Percentiles rank a stretch among this genome's conserved stretches.
These are phyloP conservation scores for Didymella pomorum DNA, from an alignment of 2,329 filamentous ascomycete species.

Conservation along the genomic window DNA sequence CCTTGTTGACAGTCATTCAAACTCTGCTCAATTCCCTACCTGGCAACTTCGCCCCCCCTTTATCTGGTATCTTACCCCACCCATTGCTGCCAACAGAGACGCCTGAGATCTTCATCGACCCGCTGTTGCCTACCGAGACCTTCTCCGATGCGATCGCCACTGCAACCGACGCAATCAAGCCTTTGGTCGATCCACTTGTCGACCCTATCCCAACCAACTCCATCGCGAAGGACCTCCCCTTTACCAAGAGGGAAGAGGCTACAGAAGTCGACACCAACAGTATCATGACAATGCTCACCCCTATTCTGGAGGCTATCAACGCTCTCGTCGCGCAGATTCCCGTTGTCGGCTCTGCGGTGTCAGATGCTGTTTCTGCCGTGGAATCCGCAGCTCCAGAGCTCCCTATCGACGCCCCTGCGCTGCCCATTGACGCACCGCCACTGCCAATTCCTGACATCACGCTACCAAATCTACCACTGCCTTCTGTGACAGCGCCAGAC, in stretches of 20 bases:
- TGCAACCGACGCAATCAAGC: not conserved
- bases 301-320: slow-evolving; percentile 10
- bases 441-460: slow-evolving; percentile 5
- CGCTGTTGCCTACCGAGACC: slow-evolving; percentile 2
- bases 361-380: not conserved
- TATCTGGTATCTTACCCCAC: slow-evolving; percentile 4
- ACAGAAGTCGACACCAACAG: not conserved
- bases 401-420: slow-evolving; percentile 1
- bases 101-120: slow-evolving; percentile 10
- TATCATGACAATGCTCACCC: not conserved
- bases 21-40: slow-evolving; percentile 9
- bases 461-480: not conserved
- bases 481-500: not conserved
- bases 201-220: not conserved
- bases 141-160: not conserved
- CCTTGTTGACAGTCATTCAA: slow-evolving; percentile 14
- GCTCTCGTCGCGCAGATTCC: slow-evolving; percentile 1
- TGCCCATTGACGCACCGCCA: not conserved
- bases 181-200: not conserved
- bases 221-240: slow-evolving; percentile 1
- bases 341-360: not conserved
- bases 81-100: slow-evolving; percentile 8
- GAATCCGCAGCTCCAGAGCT: not conserved
- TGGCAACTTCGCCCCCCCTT: slow-evolving; percentile 6
- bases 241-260: slow-evolving; percentile 2